These are phyloP conservation scores for Penicillium coprophilum DNA, from an alignment of 495 filamentous ascomycete species.

Conservation along the genomic window DNA sequence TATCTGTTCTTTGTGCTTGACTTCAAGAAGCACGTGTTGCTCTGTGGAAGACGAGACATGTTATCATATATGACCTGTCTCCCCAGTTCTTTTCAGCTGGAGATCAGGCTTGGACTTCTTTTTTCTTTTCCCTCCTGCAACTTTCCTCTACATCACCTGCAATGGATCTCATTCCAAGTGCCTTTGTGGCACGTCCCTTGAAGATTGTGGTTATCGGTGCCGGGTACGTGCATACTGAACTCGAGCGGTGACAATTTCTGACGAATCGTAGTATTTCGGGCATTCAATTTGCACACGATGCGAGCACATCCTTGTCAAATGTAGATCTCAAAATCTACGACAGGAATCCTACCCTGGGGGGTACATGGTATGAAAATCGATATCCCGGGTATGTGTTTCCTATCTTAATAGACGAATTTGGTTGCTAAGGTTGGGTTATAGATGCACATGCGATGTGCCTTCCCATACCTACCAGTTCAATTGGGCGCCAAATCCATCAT, in stretches of 20 bases:
- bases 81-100: not conserved
- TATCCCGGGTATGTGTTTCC: constrained; percentile 49
- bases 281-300: constrained; percentile 24
- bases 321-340: constrained; percentile 64
- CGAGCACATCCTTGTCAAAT: constrained; percentile 39
- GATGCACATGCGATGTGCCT: constrained; percentile 21
- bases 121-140: not conserved
- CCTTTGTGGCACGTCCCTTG: constrained; percentile 20
- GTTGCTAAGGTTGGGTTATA: not conserved
- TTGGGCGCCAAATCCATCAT: constrained; percentile 18
- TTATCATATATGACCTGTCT: not conserved
- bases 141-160: not conserved
- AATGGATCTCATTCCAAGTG: constrained; percentile 9
- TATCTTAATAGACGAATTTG: not conserved
- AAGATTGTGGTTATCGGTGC: constrained; percentile 58
- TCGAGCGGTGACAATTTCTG: constrained; percentile 33
- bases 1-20: not conserved
- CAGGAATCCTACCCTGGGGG: constrained; percentile 64
- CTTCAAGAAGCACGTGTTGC: not conserved
- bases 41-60: not conserved
- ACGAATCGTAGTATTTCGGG: constrained; percentile 7
- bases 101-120: not conserved
- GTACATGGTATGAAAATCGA: constrained; percentile 64
- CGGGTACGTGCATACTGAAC: constrained; percentile 51
- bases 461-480: constrained; percentile 21